Evolutionary conservation across 2,329 filamentous ascomycete species (phyloP).

Genomic region (Didymellaceae sp.): DNA sequence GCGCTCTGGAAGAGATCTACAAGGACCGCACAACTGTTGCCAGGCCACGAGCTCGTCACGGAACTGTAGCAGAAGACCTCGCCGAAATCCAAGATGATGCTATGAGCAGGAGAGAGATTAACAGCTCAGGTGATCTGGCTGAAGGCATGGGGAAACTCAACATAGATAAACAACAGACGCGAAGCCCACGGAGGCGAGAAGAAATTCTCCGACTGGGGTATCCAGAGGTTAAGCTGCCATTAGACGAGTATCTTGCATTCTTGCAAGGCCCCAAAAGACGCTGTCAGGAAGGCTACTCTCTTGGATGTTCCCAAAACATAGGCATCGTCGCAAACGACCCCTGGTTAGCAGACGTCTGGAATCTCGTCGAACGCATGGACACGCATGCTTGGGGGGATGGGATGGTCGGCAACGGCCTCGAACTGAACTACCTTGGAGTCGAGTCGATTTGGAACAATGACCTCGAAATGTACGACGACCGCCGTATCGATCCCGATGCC

Average conservation of each 20-base stretch:
- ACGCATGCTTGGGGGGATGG: conserved; percentile 68
- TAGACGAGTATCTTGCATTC: conserved; percentile 44
- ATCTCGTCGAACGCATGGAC: conserved; percentile 72
- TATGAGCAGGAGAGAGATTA: conserved; percentile 36
- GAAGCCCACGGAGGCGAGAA: conserved; percentile 46
- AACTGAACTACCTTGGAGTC: conserved; percentile 79
- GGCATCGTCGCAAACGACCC: conserved; percentile 72
- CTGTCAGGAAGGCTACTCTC: conserved; percentile 62
- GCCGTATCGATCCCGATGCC: conserved; percentile 45
- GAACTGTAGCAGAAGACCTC: conserved; percentile 45
- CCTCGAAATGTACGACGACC: conserved; percentile 60
- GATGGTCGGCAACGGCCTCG: conserved; percentile 72
- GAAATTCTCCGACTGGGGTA: conserved; percentile 46
- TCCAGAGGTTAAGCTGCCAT: conserved; percentile 40
- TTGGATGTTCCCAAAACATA: conserved; percentile 69
- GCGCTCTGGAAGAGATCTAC: conserved; percentile 53
- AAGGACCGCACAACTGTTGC: conserved; percentile 41
- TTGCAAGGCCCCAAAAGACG: conserved; percentile 56
- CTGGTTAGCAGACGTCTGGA: conserved; percentile 81
- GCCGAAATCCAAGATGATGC: conserved; percentile 40
- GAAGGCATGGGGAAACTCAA: conserved; percentile 39
- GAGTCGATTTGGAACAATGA: conserved; percentile 74
- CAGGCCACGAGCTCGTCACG: conserved; percentile 37
- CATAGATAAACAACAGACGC: conserved; percentile 27
- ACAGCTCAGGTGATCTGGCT: conserved; percentile 33